These are phyloP conservation scores for Lactarius psammicola DNA, from an alignment of 768 basidiomycete genomes.

Conservation along the genomic window DNA sequence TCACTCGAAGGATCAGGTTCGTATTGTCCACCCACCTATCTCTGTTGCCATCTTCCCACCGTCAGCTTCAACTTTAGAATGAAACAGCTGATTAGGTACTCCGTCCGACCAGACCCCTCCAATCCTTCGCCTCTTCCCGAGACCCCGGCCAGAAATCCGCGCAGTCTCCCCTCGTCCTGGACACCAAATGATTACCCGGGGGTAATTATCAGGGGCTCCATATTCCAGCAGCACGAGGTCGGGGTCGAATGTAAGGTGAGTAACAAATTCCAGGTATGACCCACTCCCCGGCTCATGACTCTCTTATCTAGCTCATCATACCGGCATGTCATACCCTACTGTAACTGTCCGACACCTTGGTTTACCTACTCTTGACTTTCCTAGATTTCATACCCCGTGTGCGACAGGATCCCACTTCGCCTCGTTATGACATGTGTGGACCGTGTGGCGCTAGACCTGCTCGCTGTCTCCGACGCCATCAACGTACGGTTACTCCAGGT, in stretches of 20 bases:
- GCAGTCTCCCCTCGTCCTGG: constrained; percentile 7
- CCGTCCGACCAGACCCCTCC: background rate
- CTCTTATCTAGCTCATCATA: constrained; percentile 7
- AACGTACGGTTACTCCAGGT: constrained; percentile 21
- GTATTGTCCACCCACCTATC: constrained; percentile 4
- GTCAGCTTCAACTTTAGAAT: background rate
- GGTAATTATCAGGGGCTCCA: constrained; percentile 14
- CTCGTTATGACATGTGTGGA: constrained; percentile 15
- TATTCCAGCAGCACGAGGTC: constrained; percentile 5
- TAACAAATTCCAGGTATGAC: background rate
- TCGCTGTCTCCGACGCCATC: constrained; percentile 8
- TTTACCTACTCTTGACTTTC: background rate
- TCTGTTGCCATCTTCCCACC: background rate
- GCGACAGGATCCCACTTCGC: constrained; percentile 14
- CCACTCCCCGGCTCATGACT: background rate
- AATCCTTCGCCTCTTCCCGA: background rate
- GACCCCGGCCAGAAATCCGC: background rate
- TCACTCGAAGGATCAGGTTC: constrained; percentile 11
- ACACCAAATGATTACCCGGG: background rate
- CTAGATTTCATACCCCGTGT: constrained; percentile 7
- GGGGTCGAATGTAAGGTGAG: constrained; percentile 24
- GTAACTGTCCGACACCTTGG: background rate
- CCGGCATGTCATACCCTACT: constrained; percentile 1
- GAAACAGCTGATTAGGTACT: constrained; percentile 1
- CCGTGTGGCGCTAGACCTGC: constrained; percentile 11